phyloP scores from a whole-genome alignment of 495 filamentous ascomycete genomes.

The Clohesyomyces aquaticus region DNA sequence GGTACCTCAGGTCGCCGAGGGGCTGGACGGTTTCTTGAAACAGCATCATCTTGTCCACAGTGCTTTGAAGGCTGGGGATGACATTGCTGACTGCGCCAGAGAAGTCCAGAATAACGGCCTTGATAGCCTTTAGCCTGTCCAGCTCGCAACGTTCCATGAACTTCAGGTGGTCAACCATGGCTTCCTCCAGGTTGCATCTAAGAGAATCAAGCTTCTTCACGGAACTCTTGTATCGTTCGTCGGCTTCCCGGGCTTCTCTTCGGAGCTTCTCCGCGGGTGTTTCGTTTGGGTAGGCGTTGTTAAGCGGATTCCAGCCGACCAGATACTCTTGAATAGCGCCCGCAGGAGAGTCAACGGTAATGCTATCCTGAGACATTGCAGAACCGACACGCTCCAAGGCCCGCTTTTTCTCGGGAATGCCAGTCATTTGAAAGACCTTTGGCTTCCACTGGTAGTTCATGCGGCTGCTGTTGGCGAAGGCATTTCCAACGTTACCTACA shows the following conservation, averaged over 20 bases:
- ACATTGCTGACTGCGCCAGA: constrained; percentile 98
- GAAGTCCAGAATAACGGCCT: constrained; percentile 96
- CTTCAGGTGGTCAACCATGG: constrained; percentile 85
- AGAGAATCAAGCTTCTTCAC: constrained; percentile 85
- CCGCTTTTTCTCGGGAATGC: constrained; percentile 84
- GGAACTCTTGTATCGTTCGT: constrained; percentile 87
- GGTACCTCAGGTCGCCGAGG: constrained; percentile 84
- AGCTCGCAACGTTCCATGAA: constrained; percentile 98
- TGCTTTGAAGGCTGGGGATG: constrained; percentile 91
- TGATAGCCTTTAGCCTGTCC: constrained; percentile 95
- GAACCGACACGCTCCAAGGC: constrained; percentile 72
- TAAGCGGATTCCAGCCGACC: constrained; percentile 86
- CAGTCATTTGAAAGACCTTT: constrained; percentile 84
- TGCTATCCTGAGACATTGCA: constrained; percentile 49
- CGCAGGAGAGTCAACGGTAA: constrained; percentile 66
- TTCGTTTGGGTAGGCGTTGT: constrained; percentile 87
- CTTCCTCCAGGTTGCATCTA: constrained; percentile 91
- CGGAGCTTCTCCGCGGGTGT: constrained; percentile 84
- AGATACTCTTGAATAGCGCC: constrained; percentile 85
- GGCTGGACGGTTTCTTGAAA: constrained; percentile 99
- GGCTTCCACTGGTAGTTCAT: constrained; percentile 97
- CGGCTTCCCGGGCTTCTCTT: constrained; percentile 85
- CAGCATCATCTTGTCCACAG: constrained; percentile 97
- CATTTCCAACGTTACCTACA: constrained; percentile 91
- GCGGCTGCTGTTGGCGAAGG: constrained; percentile 95